Conservation (phyloP, 1,284 basidiomycete species). For the Violaceomyces palustris region DNA sequence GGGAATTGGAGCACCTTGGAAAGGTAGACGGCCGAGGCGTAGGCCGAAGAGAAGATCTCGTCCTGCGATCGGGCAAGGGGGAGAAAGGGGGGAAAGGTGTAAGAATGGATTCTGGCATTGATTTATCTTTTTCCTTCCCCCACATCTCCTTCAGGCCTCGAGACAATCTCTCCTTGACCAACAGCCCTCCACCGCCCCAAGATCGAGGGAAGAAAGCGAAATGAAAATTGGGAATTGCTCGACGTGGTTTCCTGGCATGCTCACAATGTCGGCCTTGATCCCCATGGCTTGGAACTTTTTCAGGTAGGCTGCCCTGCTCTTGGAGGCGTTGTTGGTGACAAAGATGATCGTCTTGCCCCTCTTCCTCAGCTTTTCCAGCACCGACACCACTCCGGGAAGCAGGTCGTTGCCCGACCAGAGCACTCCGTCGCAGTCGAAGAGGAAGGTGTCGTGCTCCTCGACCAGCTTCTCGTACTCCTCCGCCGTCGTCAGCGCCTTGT, state of each 20-base stretch:
- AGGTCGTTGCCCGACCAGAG: slow-evolving; percentile 69
- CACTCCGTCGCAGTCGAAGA: slow-evolving; percentile 82
- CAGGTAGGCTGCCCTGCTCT: slow-evolving; percentile 80
- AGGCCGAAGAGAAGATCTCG: slow-evolving; percentile 93
- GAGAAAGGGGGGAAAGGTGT: no score
- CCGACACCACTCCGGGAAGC: slow-evolving; percentile 53
- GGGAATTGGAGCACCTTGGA: slow-evolving; percentile 82
- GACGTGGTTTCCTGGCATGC: no score
- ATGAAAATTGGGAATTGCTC: no score
- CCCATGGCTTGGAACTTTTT: slow-evolving; percentile 85
- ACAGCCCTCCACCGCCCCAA: no score
- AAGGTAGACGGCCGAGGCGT: slow-evolving; percentile 86
- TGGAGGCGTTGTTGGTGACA: slow-evolving; percentile 97
- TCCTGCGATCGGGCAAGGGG: no score
- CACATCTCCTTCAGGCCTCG: no score
- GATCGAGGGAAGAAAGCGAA: no score
- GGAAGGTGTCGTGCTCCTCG: slow-evolving; percentile 44
- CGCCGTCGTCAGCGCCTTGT: slow-evolving; percentile 22
- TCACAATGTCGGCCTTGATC: slow-evolving; percentile 67
- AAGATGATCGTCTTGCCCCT: slow-evolving; percentile 83
- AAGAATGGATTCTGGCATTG: no score
- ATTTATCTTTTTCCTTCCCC: no score
- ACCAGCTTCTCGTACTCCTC: slow-evolving; percentile 33
- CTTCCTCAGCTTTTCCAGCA: slow-evolving; percentile 43
- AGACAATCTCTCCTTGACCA: no score